Evolutionary conservation across 805 yeast genomes (phyloP).

Genomic region (Nakazawaea molendinolei): DNA sequence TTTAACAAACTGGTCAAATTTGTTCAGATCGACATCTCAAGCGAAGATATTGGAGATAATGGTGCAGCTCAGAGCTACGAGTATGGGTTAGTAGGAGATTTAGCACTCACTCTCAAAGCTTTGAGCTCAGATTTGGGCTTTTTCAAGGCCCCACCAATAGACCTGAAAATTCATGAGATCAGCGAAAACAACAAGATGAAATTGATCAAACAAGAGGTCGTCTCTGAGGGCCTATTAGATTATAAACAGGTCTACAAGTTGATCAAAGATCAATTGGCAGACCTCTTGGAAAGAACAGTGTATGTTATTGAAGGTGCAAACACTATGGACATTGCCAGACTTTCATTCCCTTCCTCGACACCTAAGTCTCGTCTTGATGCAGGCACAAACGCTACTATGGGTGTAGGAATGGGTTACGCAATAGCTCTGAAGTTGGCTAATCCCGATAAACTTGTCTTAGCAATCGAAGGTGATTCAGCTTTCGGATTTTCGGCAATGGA

Average conservation of each 20-base stretch:
- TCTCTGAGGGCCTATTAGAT: constrained; percentile 23
- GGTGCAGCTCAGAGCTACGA: constrained; percentile 28
- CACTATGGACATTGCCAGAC: constrained; percentile 66
- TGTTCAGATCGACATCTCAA: constrained; percentile 48
- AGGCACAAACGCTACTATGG: constrained; percentile 77
- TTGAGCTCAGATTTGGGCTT: constrained; percentile 22
- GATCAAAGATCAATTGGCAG: constrained; percentile 33
- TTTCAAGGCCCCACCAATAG: constrained; percentile 27
- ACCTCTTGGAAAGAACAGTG: constrained; percentile 27
- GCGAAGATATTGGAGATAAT: constrained; percentile 44
- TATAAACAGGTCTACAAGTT: constrained; percentile 50
- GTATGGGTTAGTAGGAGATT: constrained; percentile 52
- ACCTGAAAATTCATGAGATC: constrained; percentile 19
- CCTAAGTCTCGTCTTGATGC: constrained; percentile 61
- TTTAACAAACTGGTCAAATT: constrained; percentile 39
- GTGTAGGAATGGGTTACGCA: constrained; percentile 66
- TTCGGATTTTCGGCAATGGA: constrained; percentile 72
- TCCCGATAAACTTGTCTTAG: constrained; percentile 40
- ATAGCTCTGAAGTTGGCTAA: constrained; percentile 47
- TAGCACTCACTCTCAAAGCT: constrained; percentile 32
- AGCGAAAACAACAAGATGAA: constrained; percentile 25
- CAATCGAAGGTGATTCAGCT: constrained; percentile 73
- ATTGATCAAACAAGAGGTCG: constrained; percentile 27
- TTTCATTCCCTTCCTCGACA: constrained; percentile 45
- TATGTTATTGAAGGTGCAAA: constrained; percentile 69